These are phyloP conservation scores for Capsicum chinense DNA, from an alignment of 257 asterid genomes.

Conservation along the genomic window DNA sequence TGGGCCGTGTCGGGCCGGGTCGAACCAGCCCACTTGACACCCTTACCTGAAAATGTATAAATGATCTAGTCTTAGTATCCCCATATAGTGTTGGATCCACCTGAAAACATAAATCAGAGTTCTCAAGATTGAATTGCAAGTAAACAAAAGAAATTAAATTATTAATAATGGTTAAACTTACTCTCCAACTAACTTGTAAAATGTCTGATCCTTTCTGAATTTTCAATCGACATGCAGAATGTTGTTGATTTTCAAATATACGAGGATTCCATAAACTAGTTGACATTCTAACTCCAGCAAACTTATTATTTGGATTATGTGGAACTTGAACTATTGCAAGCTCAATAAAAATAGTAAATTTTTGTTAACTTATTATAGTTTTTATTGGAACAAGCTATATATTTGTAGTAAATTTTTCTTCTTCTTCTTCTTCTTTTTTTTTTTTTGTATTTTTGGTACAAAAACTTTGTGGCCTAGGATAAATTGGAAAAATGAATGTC, in stretches of 20 bases:
- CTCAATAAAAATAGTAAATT: not conserved
- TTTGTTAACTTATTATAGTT: not conserved
- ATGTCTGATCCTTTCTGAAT: not conserved
- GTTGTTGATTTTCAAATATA: not conserved
- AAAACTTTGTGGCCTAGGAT: too few species aligned
- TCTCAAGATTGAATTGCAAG: not conserved
- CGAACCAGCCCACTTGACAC: too few species aligned
- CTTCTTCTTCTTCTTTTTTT: too few species aligned
- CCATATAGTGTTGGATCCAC: not conserved
- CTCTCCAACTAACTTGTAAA: conserved; percentile 13
- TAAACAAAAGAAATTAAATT: not conserved
- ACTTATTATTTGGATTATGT: not conserved
- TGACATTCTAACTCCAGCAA: conserved; percentile 3
- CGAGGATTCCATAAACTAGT: conserved; percentile 17
- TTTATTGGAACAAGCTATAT: too few species aligned
- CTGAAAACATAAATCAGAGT: not conserved
- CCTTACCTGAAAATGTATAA: not conserved
- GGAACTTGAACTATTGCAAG: not conserved
- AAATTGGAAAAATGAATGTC: too few species aligned
- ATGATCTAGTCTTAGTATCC: conserved; percentile 5
- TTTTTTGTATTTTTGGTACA: too few species aligned
- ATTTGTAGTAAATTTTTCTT: too few species aligned
- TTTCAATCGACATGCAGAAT: not conserved
- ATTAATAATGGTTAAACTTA: not conserved
- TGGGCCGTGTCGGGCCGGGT: too few species aligned